A percentile compares a stretch with the other conserved stretches of the same genome.
These are phyloP conservation scores for Tagetes erecta DNA, from an alignment of 129 eudicot species.

Conservation along the genomic window DNA sequence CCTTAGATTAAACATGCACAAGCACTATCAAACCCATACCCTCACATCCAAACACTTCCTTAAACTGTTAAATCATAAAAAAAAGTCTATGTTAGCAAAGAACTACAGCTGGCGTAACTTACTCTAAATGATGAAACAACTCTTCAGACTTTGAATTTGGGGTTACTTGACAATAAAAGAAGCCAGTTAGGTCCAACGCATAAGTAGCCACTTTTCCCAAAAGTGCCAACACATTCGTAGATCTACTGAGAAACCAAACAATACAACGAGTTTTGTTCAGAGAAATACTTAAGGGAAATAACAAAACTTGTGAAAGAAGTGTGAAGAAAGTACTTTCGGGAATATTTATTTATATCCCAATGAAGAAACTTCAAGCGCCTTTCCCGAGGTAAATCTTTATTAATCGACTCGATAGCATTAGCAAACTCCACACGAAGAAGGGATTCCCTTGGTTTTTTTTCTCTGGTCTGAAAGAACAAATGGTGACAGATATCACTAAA, in stretches of 20 bases:
- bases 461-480: conserved; percentile 58
- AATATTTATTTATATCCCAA: conserved; percentile 85
- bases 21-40: background rate
- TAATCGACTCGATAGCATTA: conserved; percentile 73
- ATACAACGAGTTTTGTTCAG: conserved; percentile 10
- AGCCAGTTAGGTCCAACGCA: conserved; percentile 75
- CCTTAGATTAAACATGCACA: background rate
- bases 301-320: background rate
- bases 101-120: conserved; percentile 22
- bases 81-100: background rate
- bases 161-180: conserved; percentile 63
- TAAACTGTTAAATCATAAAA: background rate
- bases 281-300: background rate
- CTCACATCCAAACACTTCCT: background rate
- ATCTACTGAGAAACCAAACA: conserved; percentile 48
- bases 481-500: conserved; percentile 3
- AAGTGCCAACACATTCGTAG: conserved; percentile 62
- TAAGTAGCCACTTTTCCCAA: conserved; percentile 75
- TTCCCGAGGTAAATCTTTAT: conserved; percentile 64
- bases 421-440: conserved; percentile 81
- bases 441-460: conserved; percentile 92
- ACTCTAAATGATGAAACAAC: conserved; percentile 35
- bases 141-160: conserved; percentile 44
- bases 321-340: conserved; percentile 53
- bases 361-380: conserved; percentile 81